Evolutionary conservation across 2,329 filamentous ascomycete species (phyloP).

Genomic region (Fusarium kyushuense): DNA sequence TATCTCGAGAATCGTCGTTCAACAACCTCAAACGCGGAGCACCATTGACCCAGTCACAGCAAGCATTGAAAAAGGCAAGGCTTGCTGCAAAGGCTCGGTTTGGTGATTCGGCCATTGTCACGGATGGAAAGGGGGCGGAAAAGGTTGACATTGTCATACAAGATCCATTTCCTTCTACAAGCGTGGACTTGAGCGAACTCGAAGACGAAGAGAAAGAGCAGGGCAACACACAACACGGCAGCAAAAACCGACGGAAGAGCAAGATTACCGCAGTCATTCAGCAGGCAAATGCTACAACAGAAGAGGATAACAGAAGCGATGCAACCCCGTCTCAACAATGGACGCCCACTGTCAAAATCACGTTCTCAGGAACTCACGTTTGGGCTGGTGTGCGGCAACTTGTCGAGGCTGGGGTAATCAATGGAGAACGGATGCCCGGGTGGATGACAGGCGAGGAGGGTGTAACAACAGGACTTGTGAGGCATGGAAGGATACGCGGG

Average conservation of each 20-base stretch:
- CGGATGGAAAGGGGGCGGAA: conserved; percentile 72
- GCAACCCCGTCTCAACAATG: conserved; percentile 47
- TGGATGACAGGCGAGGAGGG: conserved; percentile 93
- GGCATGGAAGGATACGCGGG: conserved; percentile 72
- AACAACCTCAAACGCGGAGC: conserved; percentile 48
- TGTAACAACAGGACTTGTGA: conserved; percentile 78
- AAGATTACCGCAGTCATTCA: conserved; percentile 54
- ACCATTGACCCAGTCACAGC: conserved; percentile 47
- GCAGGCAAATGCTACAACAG: conserved; percentile 44
- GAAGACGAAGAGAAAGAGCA: conserved; percentile 42
- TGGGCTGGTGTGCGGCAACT: conserved; percentile 84
- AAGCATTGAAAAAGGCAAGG: conserved; percentile 68
- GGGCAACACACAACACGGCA: conserved; percentile 18
- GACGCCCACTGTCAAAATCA: conserved; percentile 65
- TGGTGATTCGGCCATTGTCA: conserved; percentile 67
- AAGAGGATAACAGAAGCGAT: conserved; percentile 45
- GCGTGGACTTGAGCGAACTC: conserved; percentile 36
- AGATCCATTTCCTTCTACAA: conserved; percentile 63
- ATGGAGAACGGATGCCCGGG: conserved; percentile 83
- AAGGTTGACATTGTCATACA: conserved; percentile 70
- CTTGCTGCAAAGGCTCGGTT: conserved; percentile 76
- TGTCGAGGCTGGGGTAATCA: conserved; percentile 79
- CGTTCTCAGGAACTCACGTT: conserved; percentile 80
- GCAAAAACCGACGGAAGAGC: conserved; percentile 46
- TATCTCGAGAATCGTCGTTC: conserved; percentile 53